These are phyloP conservation scores for Neurospora sp. DNA, from an alignment of 495 filamentous ascomycete genomes.

Conservation along the genomic window DNA sequence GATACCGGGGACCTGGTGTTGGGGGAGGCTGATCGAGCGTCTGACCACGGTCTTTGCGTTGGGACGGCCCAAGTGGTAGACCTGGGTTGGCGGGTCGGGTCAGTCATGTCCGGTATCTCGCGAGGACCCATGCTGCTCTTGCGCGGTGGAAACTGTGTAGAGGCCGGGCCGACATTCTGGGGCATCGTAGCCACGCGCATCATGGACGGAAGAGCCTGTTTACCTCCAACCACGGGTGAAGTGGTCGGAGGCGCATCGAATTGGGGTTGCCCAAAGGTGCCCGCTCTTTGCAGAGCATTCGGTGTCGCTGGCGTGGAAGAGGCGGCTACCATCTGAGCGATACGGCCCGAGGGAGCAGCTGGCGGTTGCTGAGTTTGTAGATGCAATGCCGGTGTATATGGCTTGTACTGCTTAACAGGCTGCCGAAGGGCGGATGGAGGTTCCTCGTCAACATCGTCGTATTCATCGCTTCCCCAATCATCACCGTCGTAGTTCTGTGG, in stretches of 20 bases:
- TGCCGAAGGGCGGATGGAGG: constrained; percentile 32
- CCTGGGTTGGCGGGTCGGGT: constrained; percentile 7
- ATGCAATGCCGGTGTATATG: constrained; percentile 10
- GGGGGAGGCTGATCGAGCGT: constrained; percentile 27
- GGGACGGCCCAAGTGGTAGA: constrained; percentile 14
- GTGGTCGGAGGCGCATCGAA: neutral
- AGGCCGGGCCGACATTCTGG: constrained; percentile 14
- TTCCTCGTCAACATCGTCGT: constrained; percentile 48
- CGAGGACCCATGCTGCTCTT: constrained; percentile 51
- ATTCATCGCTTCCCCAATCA: constrained; percentile 83
- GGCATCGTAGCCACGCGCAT: constrained; percentile 11
- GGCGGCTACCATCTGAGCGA: neutral
- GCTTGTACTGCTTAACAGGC: constrained; percentile 16
- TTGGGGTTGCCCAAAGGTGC: neutral
- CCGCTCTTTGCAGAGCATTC: neutral
- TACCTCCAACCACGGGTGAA: neutral
- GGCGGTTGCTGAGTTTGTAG: constrained; percentile 10
- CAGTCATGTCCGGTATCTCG: constrained; percentile 19
- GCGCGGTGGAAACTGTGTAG: constrained; percentile 41
- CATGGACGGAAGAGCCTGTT: neutral
- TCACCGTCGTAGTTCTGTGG: constrained; percentile 81
- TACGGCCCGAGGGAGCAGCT: neutral
- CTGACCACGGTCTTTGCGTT: constrained; percentile 20
- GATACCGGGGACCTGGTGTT: constrained; percentile 12
- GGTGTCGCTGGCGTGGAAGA: neutral